Conservation (phyloP, 2,329 filamentous ascomycete species). For the Scedosporium aurantiacum region DNA sequence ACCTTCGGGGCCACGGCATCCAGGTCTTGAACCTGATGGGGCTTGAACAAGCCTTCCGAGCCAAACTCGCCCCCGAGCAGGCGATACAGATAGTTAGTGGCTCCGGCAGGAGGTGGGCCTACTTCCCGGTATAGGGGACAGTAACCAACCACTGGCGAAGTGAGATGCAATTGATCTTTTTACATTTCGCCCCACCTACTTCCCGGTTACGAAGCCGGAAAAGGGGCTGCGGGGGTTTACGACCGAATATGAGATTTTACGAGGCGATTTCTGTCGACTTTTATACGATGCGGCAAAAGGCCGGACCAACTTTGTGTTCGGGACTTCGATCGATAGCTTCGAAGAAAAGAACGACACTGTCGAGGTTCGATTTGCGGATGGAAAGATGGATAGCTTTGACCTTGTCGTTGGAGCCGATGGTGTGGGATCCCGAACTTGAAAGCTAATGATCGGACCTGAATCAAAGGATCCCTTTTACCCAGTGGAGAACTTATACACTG, state of each 20-base stretch:
- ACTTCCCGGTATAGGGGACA: constrained; percentile 26
- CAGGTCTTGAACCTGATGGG: constrained; percentile 41
- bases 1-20: constrained; percentile 40
- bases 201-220: constrained; percentile 25
- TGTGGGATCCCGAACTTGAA: constrained; percentile 35
- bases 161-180: too few species aligned
- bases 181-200: too few species aligned
- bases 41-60: constrained; percentile 30
- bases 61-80: constrained; percentile 31
- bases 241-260: constrained; percentile 43
- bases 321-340: constrained; percentile 14
- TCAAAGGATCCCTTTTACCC: constrained; percentile 15
- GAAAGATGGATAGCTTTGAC: constrained; percentile 31
- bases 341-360: constrained; percentile 22
- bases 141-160: too few species aligned
- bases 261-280: constrained; percentile 36
- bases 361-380: constrained; percentile 30
- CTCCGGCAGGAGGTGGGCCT: constrained; percentile 24
- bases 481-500: constrained; percentile 15
- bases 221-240: constrained; percentile 26
- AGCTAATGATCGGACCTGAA: constrained; percentile 23
- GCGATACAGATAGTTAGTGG: constrained; percentile 33
- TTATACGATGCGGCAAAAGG: constrained; percentile 24
- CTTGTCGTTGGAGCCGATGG: constrained; percentile 46
- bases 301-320: constrained; percentile 18